A percentile compares a stretch with the other conserved stretches of the same genome.
Evolutionary conservation across 1,284 basidiomycete genomes (phyloP).

Genomic region (Earliella scabrosa): DNA sequence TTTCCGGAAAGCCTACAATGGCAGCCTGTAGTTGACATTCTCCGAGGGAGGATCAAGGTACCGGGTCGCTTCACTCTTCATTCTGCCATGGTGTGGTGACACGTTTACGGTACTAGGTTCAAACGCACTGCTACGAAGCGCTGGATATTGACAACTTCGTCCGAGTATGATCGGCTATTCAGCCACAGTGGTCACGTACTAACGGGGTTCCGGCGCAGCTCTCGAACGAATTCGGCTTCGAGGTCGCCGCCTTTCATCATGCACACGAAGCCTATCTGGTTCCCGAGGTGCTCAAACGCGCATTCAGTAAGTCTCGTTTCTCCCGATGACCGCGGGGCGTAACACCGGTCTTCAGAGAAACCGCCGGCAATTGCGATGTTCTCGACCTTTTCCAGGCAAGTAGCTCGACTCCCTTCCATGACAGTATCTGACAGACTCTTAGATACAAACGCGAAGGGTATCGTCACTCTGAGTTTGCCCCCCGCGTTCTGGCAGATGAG

Average conservation of each 20-base stretch:
- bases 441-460: slow-evolving; percentile 83
- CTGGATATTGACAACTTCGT: slow-evolving; percentile 79
- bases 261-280: slow-evolving; percentile 64
- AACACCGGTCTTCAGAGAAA: slow-evolving; percentile 31
- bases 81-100: not conserved
- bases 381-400: slow-evolving; percentile 47
- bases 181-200: not conserved
- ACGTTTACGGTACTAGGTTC: slow-evolving; percentile 41
- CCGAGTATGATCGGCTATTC: slow-evolving; percentile 44
- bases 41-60: slow-evolving; percentile 77
- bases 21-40: slow-evolving; percentile 83
- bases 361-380: slow-evolving; percentile 62
- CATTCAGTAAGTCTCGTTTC: slow-evolving; percentile 49
- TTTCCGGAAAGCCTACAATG: slow-evolving; percentile 82
- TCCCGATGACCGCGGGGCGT: not conserved
- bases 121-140: slow-evolving; percentile 79
- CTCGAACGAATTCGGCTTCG: slow-evolving; percentile 54
- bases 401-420: not conserved
- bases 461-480: slow-evolving; percentile 78
- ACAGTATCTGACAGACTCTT: slow-evolving; percentile 3
- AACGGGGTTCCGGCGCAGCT: slow-evolving; percentile 24
- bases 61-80: not conserved
- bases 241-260: slow-evolving; percentile 58
- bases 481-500: slow-evolving; percentile 69
- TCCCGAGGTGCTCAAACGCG: slow-evolving; percentile 55